These are phyloP conservation scores for Angomonas ambiguus DNA, from an alignment of 208 protist genomes.

Conservation along the genomic window DNA sequence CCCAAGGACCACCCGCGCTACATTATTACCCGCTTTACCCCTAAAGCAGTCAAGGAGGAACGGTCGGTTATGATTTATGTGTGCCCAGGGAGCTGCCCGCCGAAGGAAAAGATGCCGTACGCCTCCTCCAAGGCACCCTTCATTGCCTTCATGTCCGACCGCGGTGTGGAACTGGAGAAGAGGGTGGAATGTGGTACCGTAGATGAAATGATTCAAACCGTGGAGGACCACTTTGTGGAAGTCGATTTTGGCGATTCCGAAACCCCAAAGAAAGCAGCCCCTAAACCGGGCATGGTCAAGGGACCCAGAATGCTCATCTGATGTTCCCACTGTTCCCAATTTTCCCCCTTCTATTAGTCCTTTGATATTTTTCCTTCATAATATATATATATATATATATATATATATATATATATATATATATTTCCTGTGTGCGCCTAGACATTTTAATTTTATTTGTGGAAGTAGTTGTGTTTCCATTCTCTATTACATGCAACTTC, in stretches of 20 bases:
- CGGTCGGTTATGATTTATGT: constrained; percentile 61
- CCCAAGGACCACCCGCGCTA: constrained; percentile 29
- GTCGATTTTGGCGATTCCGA: constrained; percentile 9
- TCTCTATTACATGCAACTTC: not conserved
- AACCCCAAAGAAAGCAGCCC: not conserved
- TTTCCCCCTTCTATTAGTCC: constrained; percentile 1
- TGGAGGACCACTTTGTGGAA: constrained; percentile 39
- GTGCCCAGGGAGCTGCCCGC: constrained; percentile 56
- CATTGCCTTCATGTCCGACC: constrained; percentile 27
- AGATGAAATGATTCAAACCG: constrained; percentile 33
- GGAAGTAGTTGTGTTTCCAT: not conserved
- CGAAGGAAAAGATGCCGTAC: constrained; percentile 70
- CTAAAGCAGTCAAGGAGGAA: constrained; percentile 14
- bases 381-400: constrained; percentile 10
- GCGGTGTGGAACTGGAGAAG: constrained; percentile 40
- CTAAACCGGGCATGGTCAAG: constrained; percentile 18
- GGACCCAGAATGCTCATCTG: constrained; percentile 64
- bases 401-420: constrained; percentile 11
- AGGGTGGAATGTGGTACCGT: constrained; percentile 44
- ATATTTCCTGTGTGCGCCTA: constrained; percentile 6
- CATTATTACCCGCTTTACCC: constrained; percentile 27
- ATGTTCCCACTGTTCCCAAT: constrained; percentile 8
- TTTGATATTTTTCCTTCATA: not conserved
- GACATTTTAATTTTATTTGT: not conserved
- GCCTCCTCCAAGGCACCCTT: constrained; percentile 67